Evolutionary conservation across 257 asterid genomes (phyloP).

Genomic region (Nicotiana undulata): DNA sequence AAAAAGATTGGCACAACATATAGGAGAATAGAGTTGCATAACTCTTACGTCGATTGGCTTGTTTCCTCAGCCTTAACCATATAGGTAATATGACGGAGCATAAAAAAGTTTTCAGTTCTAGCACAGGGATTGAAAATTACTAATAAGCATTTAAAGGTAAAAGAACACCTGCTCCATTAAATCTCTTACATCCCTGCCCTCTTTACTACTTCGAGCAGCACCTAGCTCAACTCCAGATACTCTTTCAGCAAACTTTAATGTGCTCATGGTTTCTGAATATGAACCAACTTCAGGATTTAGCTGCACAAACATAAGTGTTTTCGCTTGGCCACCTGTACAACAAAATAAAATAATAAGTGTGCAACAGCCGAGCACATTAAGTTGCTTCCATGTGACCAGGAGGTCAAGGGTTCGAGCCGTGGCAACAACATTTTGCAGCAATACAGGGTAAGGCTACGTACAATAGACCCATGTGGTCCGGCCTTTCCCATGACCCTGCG

Average conservation of each 20-base stretch:
- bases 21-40: not conserved
- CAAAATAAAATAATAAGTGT: not conserved
- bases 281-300: constrained; percentile 50
- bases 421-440: too few species aligned
- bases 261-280: constrained; percentile 47
- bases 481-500: too few species aligned
- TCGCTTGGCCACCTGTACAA: constrained; percentile 55
- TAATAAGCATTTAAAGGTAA: not conserved
- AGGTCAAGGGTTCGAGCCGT: too few species aligned
- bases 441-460: too few species aligned
- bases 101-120: not conserved
- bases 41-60: not conserved
- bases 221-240: constrained; percentile 50
- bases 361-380: not conserved
- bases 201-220: constrained; percentile 44
- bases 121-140: not conserved
- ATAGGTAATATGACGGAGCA: not conserved
- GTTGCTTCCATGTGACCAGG: too few species aligned
- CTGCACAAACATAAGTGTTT: constrained; percentile 67
- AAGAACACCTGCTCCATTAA: constrained; percentile 41
- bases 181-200: constrained; percentile 35
- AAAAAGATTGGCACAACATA: not conserved
- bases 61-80: not conserved
- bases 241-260: constrained; percentile 62
- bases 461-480: too few species aligned